Evolutionary conservation across 1,139 yeast genomes (phyloP), one percentile per base, ranked within the genome.

Genomic region (Chernovozyma aurita): DNA sequence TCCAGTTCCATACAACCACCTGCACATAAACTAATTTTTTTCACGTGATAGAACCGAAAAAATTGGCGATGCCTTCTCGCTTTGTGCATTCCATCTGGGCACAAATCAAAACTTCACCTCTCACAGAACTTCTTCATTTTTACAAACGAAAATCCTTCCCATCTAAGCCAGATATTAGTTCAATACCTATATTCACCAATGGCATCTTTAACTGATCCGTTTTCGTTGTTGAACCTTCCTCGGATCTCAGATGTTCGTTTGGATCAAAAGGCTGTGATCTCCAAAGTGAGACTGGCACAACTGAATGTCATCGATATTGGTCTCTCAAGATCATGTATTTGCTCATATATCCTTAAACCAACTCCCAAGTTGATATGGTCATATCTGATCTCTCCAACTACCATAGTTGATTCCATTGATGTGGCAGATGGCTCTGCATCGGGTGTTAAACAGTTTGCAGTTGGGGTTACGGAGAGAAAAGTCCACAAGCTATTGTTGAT

Each of bases 281-380:
- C 72, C 3, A 46, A 49, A 13, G 46, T 61, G 11, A 43, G 42
- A 13, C 52, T 56, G 22, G 39, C 52, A 35, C 55, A 57, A 28
- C 52, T 59, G 13, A 45, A 61, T 20, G 49, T 57, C 18, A 53
- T 70, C 26, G 78, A 80, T 49, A 59, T 86, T 28, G 95, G 88
- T 32, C 73, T 86, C 26, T 81, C 94, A 18, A 87, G 85, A 40
- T 83, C 94, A 31, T 78, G 84, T 38, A 69, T 88, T 36, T 78
- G 86, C 15, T 76, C 81, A 39, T 84, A 81, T 52, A 65, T 84
- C 24, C 71, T 85, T 36, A 78, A 77, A 48, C 96, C 96, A 26
- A 78, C 94, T 11, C 95, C 95, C 12, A 83, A 78, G 50, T 63
- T 85, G 47, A 63, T 78, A 30, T 84, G 92, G 84, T 78, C 87